Base-by-base conservation (phyloP, 2,329 filamentous ascomycete genomes). In the Fusarium burgessii region DNA sequence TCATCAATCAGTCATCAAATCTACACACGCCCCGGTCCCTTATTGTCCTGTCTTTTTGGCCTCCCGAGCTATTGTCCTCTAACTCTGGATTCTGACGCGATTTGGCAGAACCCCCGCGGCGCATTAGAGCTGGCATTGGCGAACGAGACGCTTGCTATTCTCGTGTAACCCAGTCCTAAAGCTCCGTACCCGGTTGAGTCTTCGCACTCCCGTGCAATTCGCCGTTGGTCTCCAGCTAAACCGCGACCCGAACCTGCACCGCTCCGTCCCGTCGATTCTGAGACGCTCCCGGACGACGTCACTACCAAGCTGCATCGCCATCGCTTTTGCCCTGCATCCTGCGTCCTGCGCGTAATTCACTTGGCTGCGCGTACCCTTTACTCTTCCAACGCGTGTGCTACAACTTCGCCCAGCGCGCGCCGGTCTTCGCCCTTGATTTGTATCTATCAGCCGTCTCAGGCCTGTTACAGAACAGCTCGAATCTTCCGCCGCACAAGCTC, bases 151-250 rank as follows among this genome's bases (percentile, higher is more conserved):
- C 68, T 74, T 69, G 70, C 56, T 52, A 62, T 62, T 33, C 60
- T 70, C 73, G 74, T 76, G 74, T 76, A 76, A 76, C 74, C 58
- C 58, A 58, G 60, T 56, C 45, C 62, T 58, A 60, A 71, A 74
- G 71, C 68, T 62, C 62, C 62, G 63, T 71, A 72, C 64, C 68
- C 46, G 68, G 63, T 69, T 60, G 62, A 69, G 60, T 41, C 42
- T 69, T 58, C 46, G 54, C 66, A 71, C 61, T 64, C 68, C 60
- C 58, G 69, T 54, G 56, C 58, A 58, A 54, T 38, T 66, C 63
- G 58, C 69, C 64, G 58, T 58, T 56, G 45, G 49, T 56, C 50
- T 59, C 56, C 33, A 66, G 58, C 62, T 61, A 52, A 58, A 70
- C 55, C 68, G 47, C 68, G 64, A 72, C 59, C 59, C 58, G 66